Evolutionary conservation across 1,284 basidiomycete species (phyloP), one percentile per base, ranked within the genome.

Genomic region (Rhodotorula glutinis): DNA sequence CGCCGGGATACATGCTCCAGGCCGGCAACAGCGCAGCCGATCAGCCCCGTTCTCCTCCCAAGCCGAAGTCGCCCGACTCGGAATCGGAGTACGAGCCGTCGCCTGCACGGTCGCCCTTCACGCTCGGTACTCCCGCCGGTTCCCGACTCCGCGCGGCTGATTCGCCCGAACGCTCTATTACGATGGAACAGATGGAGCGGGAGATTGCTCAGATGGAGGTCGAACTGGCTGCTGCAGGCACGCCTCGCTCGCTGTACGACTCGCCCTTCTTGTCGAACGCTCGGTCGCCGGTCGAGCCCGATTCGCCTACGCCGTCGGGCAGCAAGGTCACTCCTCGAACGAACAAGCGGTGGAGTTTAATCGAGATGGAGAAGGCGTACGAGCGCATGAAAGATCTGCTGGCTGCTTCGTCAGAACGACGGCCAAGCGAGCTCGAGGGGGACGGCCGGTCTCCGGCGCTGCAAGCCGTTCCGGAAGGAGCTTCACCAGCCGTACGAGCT

Each of bases 181-280:
- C 71, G 13, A 52, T 73, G 29, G 69, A 64, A 9, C 59, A 71
- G 47, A 73, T 73, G 71, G 66, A 73, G 60, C 49, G 53, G 14
- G 71, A 73, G 47, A 69, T 73, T 33, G 53, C 44, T 1, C 57
- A 63, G 3, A 73, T 73, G 66, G 69, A 71, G 49, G 54, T 56
- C 5, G 71, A 71, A 38, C 58, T 71, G 1, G 63, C 62, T 0
- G 33, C 58, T 8, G 49, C 44, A 0, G 62, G 64, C 10, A 54
- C 53, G 3, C 53, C 55, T 4, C 46, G 27, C 5, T 62, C 57
- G 23, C 27, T 63, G 53, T 55, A 64, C 61, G 55, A 55, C 5
- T 29, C 44, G 44, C 19, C 29, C 11, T 29, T 13, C 25, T 3
- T 41, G 29, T 29, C 29, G 1, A 23, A 5, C 43, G 30, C 25